phyloP scores from a whole-genome alignment of 1,284 basidiomycete species.

The Puccinia triticina region DNA sequence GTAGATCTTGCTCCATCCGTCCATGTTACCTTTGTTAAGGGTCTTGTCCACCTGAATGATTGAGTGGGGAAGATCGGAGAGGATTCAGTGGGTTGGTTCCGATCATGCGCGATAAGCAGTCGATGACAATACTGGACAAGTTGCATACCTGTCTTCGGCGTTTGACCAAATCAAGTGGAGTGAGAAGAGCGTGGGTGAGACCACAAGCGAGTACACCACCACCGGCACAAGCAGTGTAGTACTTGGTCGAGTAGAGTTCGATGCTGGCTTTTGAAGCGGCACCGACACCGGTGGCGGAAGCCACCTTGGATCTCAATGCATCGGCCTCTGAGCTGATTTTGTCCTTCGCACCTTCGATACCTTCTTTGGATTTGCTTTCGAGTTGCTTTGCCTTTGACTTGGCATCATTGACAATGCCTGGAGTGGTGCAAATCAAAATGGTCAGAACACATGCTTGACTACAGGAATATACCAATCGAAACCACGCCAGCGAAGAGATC shows the following conservation, averaged over 20 bases:
- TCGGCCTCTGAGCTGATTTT: conserved; percentile 54
- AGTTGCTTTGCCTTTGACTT: conserved; percentile 55
- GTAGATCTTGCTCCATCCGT: conserved; percentile 59
- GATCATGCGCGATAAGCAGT: not conserved
- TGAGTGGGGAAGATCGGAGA: not conserved
- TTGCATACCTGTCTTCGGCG: conserved; percentile 57
- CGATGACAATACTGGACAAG: not conserved
- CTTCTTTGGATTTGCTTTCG: conserved; percentile 54
- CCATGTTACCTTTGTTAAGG: conserved; percentile 58
- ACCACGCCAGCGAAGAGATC: not conserved
- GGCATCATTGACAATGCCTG: conserved; percentile 54
- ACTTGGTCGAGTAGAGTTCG: conserved; percentile 59
- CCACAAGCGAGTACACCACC: conserved; percentile 59
- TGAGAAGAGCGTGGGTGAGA: conserved; percentile 59
- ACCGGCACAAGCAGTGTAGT: conserved; percentile 58
- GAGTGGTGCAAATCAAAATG: not conserved
- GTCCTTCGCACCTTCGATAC: conserved; percentile 55
- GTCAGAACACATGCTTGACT: not conserved
- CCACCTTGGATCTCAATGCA: conserved; percentile 52
- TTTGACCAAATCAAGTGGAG: conserved; percentile 60
- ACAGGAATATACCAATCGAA: not conserved
- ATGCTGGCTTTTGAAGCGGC: conserved; percentile 55
- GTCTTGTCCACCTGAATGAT: conserved; percentile 57
- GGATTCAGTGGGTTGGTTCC: not conserved
- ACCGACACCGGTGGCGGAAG: conserved; percentile 52